phyloP scores from a whole-genome alignment of 164 flowering plant genomes.

The Macadamia integrifolia region DNA sequence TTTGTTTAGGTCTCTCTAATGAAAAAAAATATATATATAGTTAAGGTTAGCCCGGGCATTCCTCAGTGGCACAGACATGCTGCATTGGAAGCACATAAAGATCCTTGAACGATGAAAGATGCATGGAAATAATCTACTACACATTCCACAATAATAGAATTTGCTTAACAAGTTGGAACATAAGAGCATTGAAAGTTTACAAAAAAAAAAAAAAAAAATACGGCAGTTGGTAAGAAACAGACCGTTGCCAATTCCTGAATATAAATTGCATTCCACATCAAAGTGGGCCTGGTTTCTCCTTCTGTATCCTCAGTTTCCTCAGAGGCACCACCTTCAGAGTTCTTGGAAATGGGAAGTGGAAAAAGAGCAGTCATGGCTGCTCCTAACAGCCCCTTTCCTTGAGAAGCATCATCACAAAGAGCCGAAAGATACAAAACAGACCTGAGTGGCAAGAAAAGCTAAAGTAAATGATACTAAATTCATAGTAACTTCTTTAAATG shows the following conservation, averaged over 20 bases:
- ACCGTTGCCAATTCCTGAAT: slow-evolving; percentile 66
- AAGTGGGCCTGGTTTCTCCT: slow-evolving; percentile 33
- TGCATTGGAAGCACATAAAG: too few relatives aligned
- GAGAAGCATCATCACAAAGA: slow-evolving; percentile 45
- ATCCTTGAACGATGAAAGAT: too few relatives aligned
- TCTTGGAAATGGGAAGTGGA: slow-evolving; percentile 22
- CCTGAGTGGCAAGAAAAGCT: slow-evolving; percentile 38
- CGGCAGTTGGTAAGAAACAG: neutral
- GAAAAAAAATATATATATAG: too few relatives aligned
- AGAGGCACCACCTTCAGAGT: slow-evolving; percentile 21
- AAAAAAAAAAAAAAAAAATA: too few relatives aligned
- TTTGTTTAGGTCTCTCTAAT: neutral
- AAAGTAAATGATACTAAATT: neutral
- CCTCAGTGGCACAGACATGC: too few relatives aligned
- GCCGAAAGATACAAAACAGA: slow-evolving; percentile 71
- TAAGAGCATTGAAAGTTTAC: too few relatives aligned
- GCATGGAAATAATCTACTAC: too few relatives aligned
- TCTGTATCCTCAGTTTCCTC: slow-evolving; percentile 22
- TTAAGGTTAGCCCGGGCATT: too few relatives aligned
- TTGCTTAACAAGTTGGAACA: too few relatives aligned
- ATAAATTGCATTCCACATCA: slow-evolving; percentile 73
- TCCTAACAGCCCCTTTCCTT: slow-evolving; percentile 56
- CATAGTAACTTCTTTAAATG: neutral
- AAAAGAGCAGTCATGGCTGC: slow-evolving; percentile 55
- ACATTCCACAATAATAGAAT: too few relatives aligned